Conservation (phyloP, 2,329 filamentous ascomycete species). For the Penicillium digitatum region DNA sequence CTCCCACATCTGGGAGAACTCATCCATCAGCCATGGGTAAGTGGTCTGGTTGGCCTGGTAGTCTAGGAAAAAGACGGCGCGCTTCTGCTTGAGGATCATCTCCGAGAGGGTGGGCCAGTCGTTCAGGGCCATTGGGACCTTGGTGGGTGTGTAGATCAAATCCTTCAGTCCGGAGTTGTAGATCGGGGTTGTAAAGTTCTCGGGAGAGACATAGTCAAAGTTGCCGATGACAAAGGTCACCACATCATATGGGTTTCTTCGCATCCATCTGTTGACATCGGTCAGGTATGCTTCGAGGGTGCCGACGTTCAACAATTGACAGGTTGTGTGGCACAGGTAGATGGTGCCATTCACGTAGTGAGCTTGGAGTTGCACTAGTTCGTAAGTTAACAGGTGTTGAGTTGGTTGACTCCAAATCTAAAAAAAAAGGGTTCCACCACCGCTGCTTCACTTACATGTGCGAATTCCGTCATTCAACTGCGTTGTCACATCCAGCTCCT, state of each 20-base stretch:
- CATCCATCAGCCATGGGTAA: conserved; percentile 79
- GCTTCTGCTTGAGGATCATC: conserved; percentile 67
- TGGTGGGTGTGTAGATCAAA: conserved; percentile 69
- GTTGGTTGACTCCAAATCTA: too few relatives aligned
- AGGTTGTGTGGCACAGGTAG: conserved; percentile 82
- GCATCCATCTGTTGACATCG: conserved; percentile 68
- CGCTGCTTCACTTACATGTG: conserved; percentile 45
- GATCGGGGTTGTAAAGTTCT: conserved; percentile 64
- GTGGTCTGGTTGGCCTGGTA: conserved; percentile 74
- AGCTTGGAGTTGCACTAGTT: conserved; percentile 56
- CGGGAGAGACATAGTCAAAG: conserved; percentile 65
- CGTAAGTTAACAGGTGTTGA: not conserved
- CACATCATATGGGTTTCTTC: conserved; percentile 75
- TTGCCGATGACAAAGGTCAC: conserved; percentile 85
- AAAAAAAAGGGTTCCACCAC: not conserved
- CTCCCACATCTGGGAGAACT: conserved; percentile 88
- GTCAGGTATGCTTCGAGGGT: conserved; percentile 70
- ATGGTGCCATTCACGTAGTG: conserved; percentile 55
- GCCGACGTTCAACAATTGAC: conserved; percentile 75
- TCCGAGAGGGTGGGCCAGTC: conserved; percentile 81
- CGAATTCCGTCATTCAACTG: conserved; percentile 73
- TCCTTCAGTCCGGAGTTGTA: conserved; percentile 66
- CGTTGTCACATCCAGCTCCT: conserved; percentile 60
- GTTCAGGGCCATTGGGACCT: conserved; percentile 64
- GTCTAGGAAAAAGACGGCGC: conserved; percentile 78